Conservation (phyloP, 441 rosid genomes). For the Euphorbia schlechtendalii region DNA sequence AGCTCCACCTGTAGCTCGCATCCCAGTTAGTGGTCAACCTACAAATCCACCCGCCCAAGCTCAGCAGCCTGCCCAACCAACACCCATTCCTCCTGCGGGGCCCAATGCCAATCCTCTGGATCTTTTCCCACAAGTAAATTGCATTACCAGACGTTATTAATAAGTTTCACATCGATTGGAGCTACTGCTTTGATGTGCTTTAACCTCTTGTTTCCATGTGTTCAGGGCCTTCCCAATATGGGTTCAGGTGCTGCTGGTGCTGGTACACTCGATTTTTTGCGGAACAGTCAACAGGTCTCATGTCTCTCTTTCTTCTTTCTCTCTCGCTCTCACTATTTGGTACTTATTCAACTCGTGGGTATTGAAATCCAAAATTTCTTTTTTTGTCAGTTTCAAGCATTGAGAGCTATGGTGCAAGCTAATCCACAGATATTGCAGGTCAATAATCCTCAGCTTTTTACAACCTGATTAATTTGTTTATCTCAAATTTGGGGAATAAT, state of each 20-base stretch:
- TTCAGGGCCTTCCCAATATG: slow-evolving; percentile 61
- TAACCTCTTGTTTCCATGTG: slow-evolving; percentile 13
- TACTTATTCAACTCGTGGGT: no score
- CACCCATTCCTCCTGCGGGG: slow-evolving; percentile 43
- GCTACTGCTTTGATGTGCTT: no score
- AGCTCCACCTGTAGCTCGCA: slow-evolving; percentile 45
- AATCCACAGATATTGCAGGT: slow-evolving; percentile 88
- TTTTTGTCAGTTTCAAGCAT: slow-evolving; percentile 63
- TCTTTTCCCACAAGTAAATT: slow-evolving; percentile 85
- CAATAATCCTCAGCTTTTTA: neutral
- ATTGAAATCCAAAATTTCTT: no score
- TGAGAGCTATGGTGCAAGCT: slow-evolving; percentile 84
- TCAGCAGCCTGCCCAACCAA: slow-evolving; percentile 39
- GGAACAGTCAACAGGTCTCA: slow-evolving; percentile 88
- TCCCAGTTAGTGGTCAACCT: slow-evolving; percentile 42
- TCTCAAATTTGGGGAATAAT: no score
- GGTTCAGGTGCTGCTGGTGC: slow-evolving; percentile 53
- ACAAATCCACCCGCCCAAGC: slow-evolving; percentile 41
- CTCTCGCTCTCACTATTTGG: no score
- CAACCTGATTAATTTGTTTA: no score
- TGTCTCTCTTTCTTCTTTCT: no score
- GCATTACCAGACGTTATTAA: no score
- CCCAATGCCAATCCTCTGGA: slow-evolving; percentile 77
- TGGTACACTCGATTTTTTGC: slow-evolving; percentile 67
- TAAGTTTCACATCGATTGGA: no score